Evolutionary conservation across 2,329 filamentous ascomycete genomes (phyloP).

Genomic region (Aureobasidium sp.): DNA sequence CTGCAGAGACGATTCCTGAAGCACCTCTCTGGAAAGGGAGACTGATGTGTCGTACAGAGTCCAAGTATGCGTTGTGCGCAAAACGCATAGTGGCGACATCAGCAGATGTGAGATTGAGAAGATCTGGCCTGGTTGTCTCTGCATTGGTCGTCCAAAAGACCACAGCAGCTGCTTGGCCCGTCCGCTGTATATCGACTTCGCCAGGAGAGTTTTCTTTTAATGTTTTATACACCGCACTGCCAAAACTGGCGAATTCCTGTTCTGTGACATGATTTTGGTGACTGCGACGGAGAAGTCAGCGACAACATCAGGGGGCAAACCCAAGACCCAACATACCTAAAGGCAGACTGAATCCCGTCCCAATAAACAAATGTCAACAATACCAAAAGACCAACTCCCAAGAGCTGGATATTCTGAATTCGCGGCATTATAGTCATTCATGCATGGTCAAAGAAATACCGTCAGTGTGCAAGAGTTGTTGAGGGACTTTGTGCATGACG

Average conservation of each 20-base stretch:
- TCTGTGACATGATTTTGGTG: not conserved
- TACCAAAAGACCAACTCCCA: not conserved
- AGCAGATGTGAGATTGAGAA: not conserved
- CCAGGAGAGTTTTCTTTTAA: not conserved
- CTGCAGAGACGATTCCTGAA: slow-evolving; percentile 13
- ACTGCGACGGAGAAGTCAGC: not conserved
- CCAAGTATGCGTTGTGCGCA: not conserved
- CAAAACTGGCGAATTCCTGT: not conserved
- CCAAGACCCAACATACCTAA: not conserved
- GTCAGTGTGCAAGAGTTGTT: not conserved
- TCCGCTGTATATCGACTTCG: not conserved
- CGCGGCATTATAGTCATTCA: not conserved
- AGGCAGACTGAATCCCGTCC: not conserved
- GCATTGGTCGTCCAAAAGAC: slow-evolving; percentile 10
- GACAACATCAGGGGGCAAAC: not conserved
- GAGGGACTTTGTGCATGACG: not conserved
- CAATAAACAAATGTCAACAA: not conserved
- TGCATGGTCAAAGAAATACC: not conserved
- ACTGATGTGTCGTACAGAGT: not conserved
- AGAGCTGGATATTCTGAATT: not conserved
- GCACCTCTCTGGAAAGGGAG: not conserved
- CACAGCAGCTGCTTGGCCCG: not conserved
- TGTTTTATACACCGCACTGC: not conserved
- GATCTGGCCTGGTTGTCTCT: slow-evolving; percentile 6
- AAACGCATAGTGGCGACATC: not conserved